A percentile compares a stretch with the other conserved stretches of the same genome.
Conservation (phyloP, 2,329 filamentous ascomycete species). For the Westerdykella ornata region DNA sequence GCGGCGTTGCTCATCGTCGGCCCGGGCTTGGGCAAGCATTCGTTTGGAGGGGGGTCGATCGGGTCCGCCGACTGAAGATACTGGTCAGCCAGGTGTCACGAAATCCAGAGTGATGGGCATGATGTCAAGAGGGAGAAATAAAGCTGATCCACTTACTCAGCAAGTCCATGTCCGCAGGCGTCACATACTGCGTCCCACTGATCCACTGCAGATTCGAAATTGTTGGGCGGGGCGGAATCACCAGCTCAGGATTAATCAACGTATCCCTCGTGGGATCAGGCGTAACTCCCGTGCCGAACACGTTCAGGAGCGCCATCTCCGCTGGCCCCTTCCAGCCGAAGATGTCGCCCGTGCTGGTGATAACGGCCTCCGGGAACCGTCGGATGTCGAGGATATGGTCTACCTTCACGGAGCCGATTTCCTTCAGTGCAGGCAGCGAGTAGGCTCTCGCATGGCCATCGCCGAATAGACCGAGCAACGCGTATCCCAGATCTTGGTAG, state of each 20-base stretch:
- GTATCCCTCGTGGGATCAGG: constrained; percentile 58
- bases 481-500: constrained; percentile 67
- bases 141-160: constrained; percentile 48
- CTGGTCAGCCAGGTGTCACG: not conserved
- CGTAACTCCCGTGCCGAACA: constrained; percentile 69
- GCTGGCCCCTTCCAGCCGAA: constrained; percentile 85
- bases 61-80: constrained; percentile 63
- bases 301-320: constrained; percentile 73
- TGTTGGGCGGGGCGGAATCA: constrained; percentile 73
- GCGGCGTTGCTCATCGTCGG: constrained; percentile 59
- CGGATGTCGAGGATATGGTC: constrained; percentile 63
- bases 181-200: constrained; percentile 85
- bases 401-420: constrained; percentile 64
- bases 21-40: constrained; percentile 72
- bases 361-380: constrained; percentile 61
- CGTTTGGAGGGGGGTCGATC: constrained; percentile 82
- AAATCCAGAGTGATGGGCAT: not conserved
- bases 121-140: constrained; percentile 1
- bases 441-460: constrained; percentile 75
- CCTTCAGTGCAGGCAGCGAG: constrained; percentile 80
- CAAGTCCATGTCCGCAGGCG: constrained; percentile 78
- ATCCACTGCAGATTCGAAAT: constrained; percentile 98
- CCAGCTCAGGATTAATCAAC: constrained; percentile 69
- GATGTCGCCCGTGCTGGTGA: constrained; percentile 73
- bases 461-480: constrained; percentile 76